Percentiles rank a stretch among this genome's conserved stretches.
Evolutionary conservation across 306 rosid species (phyloP).

Genomic region (Acacia confusa): DNA sequence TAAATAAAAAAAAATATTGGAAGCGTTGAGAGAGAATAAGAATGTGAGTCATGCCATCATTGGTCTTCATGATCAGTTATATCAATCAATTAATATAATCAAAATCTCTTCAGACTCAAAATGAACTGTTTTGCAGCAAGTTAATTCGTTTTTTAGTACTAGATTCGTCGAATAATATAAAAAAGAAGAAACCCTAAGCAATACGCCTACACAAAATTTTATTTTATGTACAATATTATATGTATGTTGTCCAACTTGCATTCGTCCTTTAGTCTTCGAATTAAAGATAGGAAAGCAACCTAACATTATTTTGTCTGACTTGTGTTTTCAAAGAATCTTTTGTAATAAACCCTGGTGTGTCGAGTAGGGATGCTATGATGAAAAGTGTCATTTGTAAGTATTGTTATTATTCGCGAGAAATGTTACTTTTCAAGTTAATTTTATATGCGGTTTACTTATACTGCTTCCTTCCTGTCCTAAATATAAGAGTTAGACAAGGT

Average conservation of each 20-base stretch:
- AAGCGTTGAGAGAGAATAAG: background rate
- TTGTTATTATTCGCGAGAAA: background rate
- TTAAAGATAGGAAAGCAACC: background rate
- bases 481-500: no score
- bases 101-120: background rate
- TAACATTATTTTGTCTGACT: background rate
- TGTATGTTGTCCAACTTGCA: background rate
- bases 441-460: no score
- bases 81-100: background rate
- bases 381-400: no score
- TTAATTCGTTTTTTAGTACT: background rate
- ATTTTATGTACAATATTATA: background rate
- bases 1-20: background rate
- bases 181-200: background rate
- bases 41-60: background rate
- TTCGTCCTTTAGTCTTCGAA: background rate
- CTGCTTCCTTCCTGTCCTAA: no score
- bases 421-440: background rate
- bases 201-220: background rate
- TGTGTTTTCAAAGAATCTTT: background rate
- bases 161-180: background rate
- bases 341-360: background rate
- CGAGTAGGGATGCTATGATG: background rate
- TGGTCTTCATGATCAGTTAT: background rate
- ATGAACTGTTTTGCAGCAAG: background rate